Evolutionary conservation across 1,139 yeast genomes (phyloP), one percentile per base, ranked within the genome.

Genomic region (Suhomyces choctaworum): DNA sequence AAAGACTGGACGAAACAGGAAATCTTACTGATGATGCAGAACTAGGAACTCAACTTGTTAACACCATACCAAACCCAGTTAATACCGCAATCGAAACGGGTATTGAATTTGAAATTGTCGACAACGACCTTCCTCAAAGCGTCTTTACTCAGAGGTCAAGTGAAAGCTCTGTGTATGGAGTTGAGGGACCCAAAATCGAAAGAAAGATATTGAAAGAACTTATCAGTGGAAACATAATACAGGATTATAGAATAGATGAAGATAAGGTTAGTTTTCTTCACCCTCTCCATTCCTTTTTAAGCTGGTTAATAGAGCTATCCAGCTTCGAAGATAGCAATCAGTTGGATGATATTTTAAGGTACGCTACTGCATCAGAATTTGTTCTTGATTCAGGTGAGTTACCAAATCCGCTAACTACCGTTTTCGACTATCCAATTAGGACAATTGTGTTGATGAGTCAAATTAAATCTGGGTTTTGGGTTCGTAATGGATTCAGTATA

Each of bases 371-470:
- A n/a, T 25, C 38, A 1, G 36, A 30, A 25, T 17, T 14, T 13
- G 16, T 15, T 36, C 29, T 34, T 3, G 50, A 20, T 42, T 54
- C 39, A 16, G 41, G 41, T 3, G 45, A 17, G 44, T 51, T 24
- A 30, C 68, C 40, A 43, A 57, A 31, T 48, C 59, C 35, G 34
- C n/a, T 51, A 28, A 41, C 55, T 16, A 58, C 70, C 4, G 54
- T 82, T 5, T 78, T 82, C 46, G 96, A 88, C 42, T 83, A 84
- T 45, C 83, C 97, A 0, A 60, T 92, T 15, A 70, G 95, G 40
- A 83, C 92, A 0, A 57, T 87, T 21, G 82, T 73, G 1, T 54
- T 76, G 8, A 58, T 73, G 59, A 70, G 81, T 0, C 82, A 77
- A 46, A 74, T 77, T 2, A 76, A 76, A 43, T 66, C 77, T 0